phyloP scores from a whole-genome alignment of 805 yeast species.

The Saccharomycopsis capsularis region DNA sequence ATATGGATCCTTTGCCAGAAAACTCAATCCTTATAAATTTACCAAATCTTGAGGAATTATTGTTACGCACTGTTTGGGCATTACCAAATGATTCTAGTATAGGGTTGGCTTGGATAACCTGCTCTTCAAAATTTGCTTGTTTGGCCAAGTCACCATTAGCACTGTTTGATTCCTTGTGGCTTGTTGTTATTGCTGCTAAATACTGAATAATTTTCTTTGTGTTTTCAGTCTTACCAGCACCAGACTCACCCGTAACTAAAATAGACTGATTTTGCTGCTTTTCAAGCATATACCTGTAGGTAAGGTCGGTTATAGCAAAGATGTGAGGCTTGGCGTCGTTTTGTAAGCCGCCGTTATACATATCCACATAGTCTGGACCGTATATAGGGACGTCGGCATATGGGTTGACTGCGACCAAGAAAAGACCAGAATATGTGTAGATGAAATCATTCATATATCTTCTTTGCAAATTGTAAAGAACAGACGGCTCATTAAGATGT shows the following conservation, averaged over 20 bases:
- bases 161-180: constrained; percentile 14
- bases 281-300: constrained; percentile 65
- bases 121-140: constrained; percentile 57
- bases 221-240: constrained; percentile 98
- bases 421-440: constrained; percentile 92
- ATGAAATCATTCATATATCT: constrained; percentile 75
- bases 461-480: constrained; percentile 71
- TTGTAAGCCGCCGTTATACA: constrained; percentile 44
- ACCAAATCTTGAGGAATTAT: constrained; percentile 95
- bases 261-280: constrained; percentile 79
- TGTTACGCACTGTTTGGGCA: constrained; percentile 89
- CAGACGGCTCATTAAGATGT: constrained; percentile 90
- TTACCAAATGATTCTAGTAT: constrained; percentile 94
- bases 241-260: constrained; percentile 97
- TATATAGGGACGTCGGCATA: constrained; percentile 72
- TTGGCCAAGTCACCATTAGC: constrained; percentile 1
- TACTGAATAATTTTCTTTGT: constrained; percentile 93
- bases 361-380: constrained; percentile 46
- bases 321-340: constrained; percentile 71
- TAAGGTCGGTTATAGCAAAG: constrained; percentile 81
- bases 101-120: constrained; percentile 90
- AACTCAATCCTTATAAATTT: constrained; percentile 88
- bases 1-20: constrained; percentile 51
- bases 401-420: constrained; percentile 93
- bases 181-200: constrained; percentile 65